These are phyloP conservation scores for Hypoxylon sp. DNA, from an alignment of 2,329 filamentous ascomycete genomes.

Conservation along the genomic window DNA sequence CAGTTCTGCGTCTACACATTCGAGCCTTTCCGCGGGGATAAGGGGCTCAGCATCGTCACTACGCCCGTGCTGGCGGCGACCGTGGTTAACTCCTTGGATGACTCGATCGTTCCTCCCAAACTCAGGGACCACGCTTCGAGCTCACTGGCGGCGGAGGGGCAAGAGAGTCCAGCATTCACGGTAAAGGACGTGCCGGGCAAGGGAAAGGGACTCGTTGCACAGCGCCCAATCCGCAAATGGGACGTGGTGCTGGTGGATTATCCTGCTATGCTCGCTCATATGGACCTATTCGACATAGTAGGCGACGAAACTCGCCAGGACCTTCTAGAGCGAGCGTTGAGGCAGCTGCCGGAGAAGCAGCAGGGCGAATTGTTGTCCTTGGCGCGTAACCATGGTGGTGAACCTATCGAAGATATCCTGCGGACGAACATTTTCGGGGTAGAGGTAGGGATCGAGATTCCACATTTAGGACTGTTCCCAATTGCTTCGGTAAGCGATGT, in stretches of 20 bases:
- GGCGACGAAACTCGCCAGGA: conserved; percentile 33
- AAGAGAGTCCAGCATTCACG: conserved; percentile 10
- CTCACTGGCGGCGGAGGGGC: conserved; percentile 8
- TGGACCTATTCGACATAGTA: conserved; percentile 34
- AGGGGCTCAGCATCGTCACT: conserved; percentile 34
- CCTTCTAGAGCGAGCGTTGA: conserved; percentile 35
- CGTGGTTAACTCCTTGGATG: conserved; percentile 34
- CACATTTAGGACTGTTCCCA: conserved; percentile 32
- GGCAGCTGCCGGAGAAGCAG: conserved; percentile 35
- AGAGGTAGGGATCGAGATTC: conserved; percentile 38
- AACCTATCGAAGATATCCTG: conserved; percentile 39
- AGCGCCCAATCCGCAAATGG: conserved; percentile 33
- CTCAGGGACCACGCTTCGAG: conserved; percentile 28
- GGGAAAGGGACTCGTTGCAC: conserved; percentile 38
- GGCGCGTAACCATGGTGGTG: conserved; percentile 30
- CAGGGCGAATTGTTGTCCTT: conserved; percentile 24
- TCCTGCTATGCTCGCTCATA: conserved; percentile 32
- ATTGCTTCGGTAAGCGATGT: conserved; percentile 32
- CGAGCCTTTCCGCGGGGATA: conserved; percentile 39
- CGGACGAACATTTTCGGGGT: conserved; percentile 42
- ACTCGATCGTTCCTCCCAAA: conserved; percentile 31
- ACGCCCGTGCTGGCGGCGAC: conserved; percentile 36
- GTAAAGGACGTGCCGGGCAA: conserved; percentile 28
- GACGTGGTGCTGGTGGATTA: conserved; percentile 38
- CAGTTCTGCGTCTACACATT: conserved; percentile 41